These are phyloP conservation scores for Solidago caesia DNA, from an alignment of 129 eudicot genomes.

Conservation along the genomic window DNA sequence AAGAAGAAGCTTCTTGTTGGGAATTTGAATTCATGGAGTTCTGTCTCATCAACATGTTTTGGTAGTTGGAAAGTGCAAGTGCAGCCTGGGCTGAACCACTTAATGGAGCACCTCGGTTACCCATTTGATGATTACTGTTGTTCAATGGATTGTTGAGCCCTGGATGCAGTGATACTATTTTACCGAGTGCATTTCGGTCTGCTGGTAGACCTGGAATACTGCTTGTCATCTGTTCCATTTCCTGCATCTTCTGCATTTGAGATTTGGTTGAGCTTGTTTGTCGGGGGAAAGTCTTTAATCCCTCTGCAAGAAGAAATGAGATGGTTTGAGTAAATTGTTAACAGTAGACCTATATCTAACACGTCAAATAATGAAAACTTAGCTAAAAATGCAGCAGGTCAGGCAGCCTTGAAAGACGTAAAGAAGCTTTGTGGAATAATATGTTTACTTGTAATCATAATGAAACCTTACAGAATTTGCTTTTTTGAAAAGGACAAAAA, in stretches of 20 bases:
- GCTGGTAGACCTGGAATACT: slow-evolving; percentile 54
- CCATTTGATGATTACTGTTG: slow-evolving; percentile 48
- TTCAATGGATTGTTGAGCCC: slow-evolving; percentile 37
- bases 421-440: too few species aligned
- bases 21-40: slow-evolving; percentile 67
- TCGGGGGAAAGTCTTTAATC: slow-evolving; percentile 70
- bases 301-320: slow-evolving; percentile 45
- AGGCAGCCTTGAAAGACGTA: too few species aligned
- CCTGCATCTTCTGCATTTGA: slow-evolving; percentile 67
- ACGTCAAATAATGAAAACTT: too few species aligned
- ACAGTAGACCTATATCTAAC: background rate
- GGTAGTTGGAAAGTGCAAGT: slow-evolving; percentile 57
- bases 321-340: background rate
- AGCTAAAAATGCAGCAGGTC: too few species aligned
- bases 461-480: too few species aligned
- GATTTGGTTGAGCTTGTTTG: slow-evolving; percentile 47
- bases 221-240: slow-evolving; percentile 44
- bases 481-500: too few species aligned
- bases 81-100: slow-evolving; percentile 76
- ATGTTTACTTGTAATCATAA: too few species aligned
- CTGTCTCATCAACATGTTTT: slow-evolving; percentile 63
- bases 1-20: slow-evolving; percentile 72
- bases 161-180: slow-evolving; percentile 57
- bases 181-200: slow-evolving; percentile 47
- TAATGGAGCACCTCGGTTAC: slow-evolving; percentile 45